A percentile compares a stretch with the other conserved stretches of the same genome.
Evolutionary conservation across 176 grass and related monocot species (phyloP).

Genomic region (Hsuehochloa calcarea): DNA sequence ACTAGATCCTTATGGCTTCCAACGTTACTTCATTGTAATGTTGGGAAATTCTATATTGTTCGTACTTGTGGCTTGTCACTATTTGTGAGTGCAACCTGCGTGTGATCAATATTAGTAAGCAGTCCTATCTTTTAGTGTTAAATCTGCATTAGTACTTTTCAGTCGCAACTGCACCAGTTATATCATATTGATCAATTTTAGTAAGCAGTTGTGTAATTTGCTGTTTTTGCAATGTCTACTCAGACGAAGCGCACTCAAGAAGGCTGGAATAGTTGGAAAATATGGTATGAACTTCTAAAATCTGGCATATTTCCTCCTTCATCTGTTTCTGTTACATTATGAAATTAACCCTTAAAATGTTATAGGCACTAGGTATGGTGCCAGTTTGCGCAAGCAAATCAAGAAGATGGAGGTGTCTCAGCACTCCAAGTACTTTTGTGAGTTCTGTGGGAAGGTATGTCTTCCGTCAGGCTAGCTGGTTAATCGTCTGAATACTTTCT

Average conservation of each 20-base stretch:
- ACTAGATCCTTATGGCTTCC: background rate
- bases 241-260: slow-evolving; percentile 94
- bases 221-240: slow-evolving; percentile 24
- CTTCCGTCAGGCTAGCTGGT: background rate
- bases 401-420: slow-evolving; percentile 98
- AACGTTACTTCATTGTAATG: background rate
- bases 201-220: background rate
- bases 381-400: slow-evolving; percentile 93
- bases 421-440: slow-evolving; percentile 90
- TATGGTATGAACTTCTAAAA: slow-evolving; percentile 47
- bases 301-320: background rate
- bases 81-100: background rate
- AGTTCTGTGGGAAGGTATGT: slow-evolving; percentile 87
- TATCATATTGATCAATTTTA: background rate
- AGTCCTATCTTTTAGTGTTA: background rate
- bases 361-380: slow-evolving; percentile 88
- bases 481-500: background rate
- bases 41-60: background rate
- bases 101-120: background rate
- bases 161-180: background rate
- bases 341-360: background rate
- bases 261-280: slow-evolving; percentile 88
- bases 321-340: background rate
- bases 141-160: background rate
- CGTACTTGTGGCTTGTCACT: background rate